phyloP scores from a whole-genome alignment of 1,284 basidiomycete species.

The Heterobasidion occidentale region DNA sequence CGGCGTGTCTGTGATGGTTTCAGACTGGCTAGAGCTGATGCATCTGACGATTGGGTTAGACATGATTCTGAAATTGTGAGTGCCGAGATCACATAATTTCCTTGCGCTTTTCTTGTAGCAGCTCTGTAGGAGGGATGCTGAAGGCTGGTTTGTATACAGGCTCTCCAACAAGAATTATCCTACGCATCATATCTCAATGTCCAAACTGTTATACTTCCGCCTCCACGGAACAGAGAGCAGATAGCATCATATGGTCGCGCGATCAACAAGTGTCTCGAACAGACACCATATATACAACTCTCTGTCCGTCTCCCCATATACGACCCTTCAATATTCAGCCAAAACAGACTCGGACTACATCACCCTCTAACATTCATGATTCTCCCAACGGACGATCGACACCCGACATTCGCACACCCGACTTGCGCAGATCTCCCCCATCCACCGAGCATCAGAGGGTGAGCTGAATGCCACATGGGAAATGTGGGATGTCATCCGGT shows the following conservation, averaged over 20 bases:
- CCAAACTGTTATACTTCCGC: conserved; percentile 81
- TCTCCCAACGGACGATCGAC: conserved; percentile 1
- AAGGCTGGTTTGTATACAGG: conserved; percentile 38
- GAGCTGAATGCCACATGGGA: conserved; percentile 90
- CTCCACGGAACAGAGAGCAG: conserved; percentile 78
- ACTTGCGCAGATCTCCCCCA: conserved; percentile 1
- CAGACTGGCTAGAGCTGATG: conserved; percentile 94
- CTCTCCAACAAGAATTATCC: conserved; percentile 87
- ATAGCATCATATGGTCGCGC: conserved; percentile 91
- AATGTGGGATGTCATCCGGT: conserved; percentile 93
- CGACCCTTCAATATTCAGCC: conserved; percentile 55
- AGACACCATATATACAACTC: conserved; percentile 65
- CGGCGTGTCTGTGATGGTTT: conserved; percentile 68
- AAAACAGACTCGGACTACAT: conserved; percentile 2
- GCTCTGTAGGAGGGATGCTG: neutral
- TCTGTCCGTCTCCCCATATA: conserved; percentile 83
- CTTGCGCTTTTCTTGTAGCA: neutral
- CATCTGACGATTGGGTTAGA: conserved; percentile 88
- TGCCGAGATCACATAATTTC: conserved; percentile 10
- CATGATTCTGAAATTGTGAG: conserved; percentile 93
- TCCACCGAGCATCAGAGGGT: conserved; percentile 30
- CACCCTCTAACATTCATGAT: conserved; percentile 9
- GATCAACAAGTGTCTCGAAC: conserved; percentile 71
- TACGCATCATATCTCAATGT: conserved; percentile 93
- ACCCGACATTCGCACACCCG: conserved; percentile 7